Conservation (phyloP, 2,329 filamentous ascomycete genomes). For the Coleophoma eucalyptorum region DNA sequence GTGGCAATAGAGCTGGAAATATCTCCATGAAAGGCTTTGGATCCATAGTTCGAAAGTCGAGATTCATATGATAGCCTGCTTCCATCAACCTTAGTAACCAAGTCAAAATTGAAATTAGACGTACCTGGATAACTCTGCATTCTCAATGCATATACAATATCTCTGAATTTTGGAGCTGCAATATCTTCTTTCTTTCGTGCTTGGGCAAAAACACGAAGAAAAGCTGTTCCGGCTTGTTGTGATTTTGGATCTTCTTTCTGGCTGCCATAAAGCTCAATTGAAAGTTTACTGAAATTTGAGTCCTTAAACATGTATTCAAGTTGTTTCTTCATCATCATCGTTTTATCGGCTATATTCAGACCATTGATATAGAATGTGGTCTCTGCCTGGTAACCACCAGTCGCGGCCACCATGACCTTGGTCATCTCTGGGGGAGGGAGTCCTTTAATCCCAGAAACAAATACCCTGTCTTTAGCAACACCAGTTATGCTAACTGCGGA, state of each 20-base stretch:
- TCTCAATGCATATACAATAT: conserved; percentile 32
- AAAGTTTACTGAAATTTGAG: conserved; percentile 31
- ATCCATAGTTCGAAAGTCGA: conserved; percentile 39
- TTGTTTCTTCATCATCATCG: conserved; percentile 19
- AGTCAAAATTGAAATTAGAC: not conserved
- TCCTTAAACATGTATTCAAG: conserved; percentile 19
- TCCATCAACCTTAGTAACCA: not conserved
- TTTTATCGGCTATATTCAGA: conserved; percentile 22
- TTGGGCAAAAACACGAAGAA: conserved; percentile 21
- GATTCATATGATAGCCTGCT: conserved; percentile 36
- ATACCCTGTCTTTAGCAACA: conserved; percentile 13
- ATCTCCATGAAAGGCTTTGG: conserved; percentile 40
- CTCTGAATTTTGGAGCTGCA: conserved; percentile 19
- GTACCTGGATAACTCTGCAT: conserved; percentile 36
- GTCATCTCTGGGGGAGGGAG: conserved; percentile 18
- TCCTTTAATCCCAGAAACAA: conserved; percentile 13
- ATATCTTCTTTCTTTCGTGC: conserved; percentile 14
- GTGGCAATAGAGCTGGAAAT: conserved; percentile 31
- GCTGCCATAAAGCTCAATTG: conserved; percentile 26
- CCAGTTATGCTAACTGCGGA: conserved; percentile 19
- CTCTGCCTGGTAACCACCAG: conserved; percentile 25
- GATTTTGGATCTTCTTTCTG: conserved; percentile 13
- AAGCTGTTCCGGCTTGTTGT: conserved; percentile 19
- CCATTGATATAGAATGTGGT: conserved; percentile 21
- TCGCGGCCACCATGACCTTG: conserved; percentile 20